Evolutionary conservation across 495 filamentous ascomycete species (phyloP).

Genomic region (Aspergillus nanangensis): DNA sequence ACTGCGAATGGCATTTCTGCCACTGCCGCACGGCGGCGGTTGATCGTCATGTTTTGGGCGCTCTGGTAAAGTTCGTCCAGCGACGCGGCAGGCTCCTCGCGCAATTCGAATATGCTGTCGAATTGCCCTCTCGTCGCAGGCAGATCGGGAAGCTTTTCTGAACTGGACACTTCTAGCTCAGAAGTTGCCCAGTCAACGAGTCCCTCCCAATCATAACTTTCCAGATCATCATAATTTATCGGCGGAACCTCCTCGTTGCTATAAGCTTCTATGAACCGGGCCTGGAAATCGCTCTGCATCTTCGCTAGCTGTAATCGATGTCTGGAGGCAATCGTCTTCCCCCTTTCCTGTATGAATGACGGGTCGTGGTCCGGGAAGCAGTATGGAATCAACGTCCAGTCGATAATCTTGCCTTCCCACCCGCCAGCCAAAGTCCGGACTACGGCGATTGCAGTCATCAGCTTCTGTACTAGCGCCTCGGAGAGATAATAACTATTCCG

Average conservation of each 20-base stretch:
- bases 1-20: slow-evolving; percentile 35
- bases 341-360: slow-evolving; percentile 55
- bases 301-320: slow-evolving; percentile 59
- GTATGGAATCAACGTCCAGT: slow-evolving; percentile 68
- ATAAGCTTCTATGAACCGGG: slow-evolving; percentile 73
- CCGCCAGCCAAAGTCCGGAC: slow-evolving; percentile 73
- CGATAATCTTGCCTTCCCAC: slow-evolving; percentile 53
- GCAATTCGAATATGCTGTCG: slow-evolving; percentile 43
- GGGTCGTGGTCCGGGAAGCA: slow-evolving; percentile 60
- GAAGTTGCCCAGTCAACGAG: slow-evolving; percentile 69
- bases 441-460: slow-evolving; percentile 69
- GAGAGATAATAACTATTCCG: slow-evolving; percentile 25
- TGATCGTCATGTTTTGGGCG: slow-evolving; percentile 24
- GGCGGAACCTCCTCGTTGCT: slow-evolving; percentile 58
- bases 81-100: slow-evolving; percentile 31
- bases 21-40: slow-evolving; percentile 29
- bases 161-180: slow-evolving; percentile 40
- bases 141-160: slow-evolving; percentile 41
- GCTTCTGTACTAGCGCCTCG: slow-evolving; percentile 24
- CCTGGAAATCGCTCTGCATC: slow-evolving; percentile 73
- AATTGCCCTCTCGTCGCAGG: slow-evolving; percentile 49
- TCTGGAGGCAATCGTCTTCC: slow-evolving; percentile 52
- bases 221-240: slow-evolving; percentile 67
- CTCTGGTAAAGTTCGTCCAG: slow-evolving; percentile 40
- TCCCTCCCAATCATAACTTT: slow-evolving; percentile 70